Base-by-base conservation (phyloP, 192 early-diverging fungal species). In the Kappamyces sp. region DNA sequence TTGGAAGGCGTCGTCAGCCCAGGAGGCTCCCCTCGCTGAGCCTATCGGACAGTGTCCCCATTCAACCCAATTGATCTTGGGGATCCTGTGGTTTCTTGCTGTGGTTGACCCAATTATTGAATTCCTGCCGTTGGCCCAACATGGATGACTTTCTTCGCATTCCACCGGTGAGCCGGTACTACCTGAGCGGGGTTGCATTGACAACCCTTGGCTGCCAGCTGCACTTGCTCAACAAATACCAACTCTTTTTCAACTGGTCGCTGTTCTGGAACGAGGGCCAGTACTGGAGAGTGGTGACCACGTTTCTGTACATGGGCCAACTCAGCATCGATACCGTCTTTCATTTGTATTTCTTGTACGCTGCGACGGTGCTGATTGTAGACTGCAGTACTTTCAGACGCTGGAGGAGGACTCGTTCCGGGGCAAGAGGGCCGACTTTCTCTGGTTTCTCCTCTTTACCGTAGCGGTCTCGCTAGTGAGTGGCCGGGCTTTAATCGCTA, bases 341-440 rank as follows among this genome's bases (percentile, higher is more conserved):
- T 66, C 91, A 95, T 70, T 86, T 96, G 80, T 99, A 81, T 52
- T 90, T 64, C 86, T 89, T 71, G 66, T 92, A 81, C 43, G 45
- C 49, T 34, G 6, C 6, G 22, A 22, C 22, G 22, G 22, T 22
- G 9, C 32, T 69, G 63, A 34, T 45, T 48, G 2, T 64, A 90
- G 86, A 32, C 79, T 86, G 5, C 83, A 88, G 57, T 92, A 97
- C 66, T 88, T 84, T 63, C 76, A 91, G 12, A 89, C 90, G 82
- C 74, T 99, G 39, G 96, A 99, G 66, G 91, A 94, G 68, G 91
- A 90, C 1, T 91, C 88, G 38, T 99, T 90, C 68, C 76, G 91
- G 45, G 86, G 81, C 36, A 80, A 90, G 43, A 86, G 88, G 1
- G 91, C 90, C 12, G 96, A 99, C 69, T 99, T 93, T 72, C 73